Base-by-base conservation (phyloP, 768 basidiomycete genomes). In the Tremella yokohamensis region DNA sequence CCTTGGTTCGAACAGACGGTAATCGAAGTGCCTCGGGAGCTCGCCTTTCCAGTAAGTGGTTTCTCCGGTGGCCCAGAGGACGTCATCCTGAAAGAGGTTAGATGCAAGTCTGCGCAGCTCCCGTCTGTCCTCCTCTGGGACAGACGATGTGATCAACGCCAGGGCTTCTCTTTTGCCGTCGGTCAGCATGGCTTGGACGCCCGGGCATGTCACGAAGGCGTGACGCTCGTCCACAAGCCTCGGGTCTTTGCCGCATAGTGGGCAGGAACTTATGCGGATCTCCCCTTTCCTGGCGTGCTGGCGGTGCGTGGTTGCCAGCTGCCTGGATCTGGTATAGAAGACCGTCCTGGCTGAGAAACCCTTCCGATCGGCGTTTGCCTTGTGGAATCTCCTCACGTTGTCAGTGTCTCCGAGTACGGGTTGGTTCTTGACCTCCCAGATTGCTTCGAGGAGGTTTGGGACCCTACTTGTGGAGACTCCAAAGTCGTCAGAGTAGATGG, bases 231-330 rank as follows among this genome's bases (percentile, higher is more conserved):
- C 37, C 37, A 34, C 29, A 6, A 29, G 16, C 6, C 13, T 15
- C 11, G 34, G 24, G n/a, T 22, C 15, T 15, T 8, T 9, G 8
- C 16, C 18, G 51, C 51, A 52, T 9, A 37, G 26, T 40, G 18
- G 16, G n/a, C 51, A 52, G 3, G 22, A 2, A 8, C 37, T 16
- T 11, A 12, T 18, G 8, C 15, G 12, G 13, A 38, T 37, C 18
- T 26, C 22, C 7, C 3, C n/a, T 6, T n/a, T 6, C n/a, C 51
- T 34, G 15, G 25, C 25, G 16, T 12, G 20, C 8, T 37, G 25
- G 18, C 51, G 22, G 38, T 22, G 24, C 7, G 18, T 18, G 25
- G 51, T 52, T 16, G 51, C 24, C 8, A 52, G 51, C 22, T 52
- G 51, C 4, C 16, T 6, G 18, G 51, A 52, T 8, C 51, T 2